Base-by-base conservation (phyloP, 768 basidiomycete genomes). In the Lentinula boryana region DNA sequence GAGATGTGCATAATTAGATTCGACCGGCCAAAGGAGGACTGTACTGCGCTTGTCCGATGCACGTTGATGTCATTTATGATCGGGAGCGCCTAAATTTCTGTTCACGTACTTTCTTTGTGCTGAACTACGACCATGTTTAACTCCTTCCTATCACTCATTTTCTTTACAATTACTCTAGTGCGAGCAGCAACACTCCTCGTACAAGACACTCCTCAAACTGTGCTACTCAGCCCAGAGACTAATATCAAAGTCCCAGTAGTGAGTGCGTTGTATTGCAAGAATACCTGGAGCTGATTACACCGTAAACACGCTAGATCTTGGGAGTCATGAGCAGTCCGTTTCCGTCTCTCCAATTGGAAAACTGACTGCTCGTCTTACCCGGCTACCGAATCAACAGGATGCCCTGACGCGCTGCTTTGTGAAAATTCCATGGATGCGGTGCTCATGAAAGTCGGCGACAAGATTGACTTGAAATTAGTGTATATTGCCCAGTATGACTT, bases 331-430 rank as follows among this genome's bases (percentile, higher is more conserved):
- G 80, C 67, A 75, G 75, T 51, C 59, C 23, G 52, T 54, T 16
- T 43, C 16, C 21, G 33, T 31, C 4, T 15, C 31, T 15, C 18
- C 4, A 10, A 18, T 6, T 0, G 56, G n/a, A 41, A 38, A 8
- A 27, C 8, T 54, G 6, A 23, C 18, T 15, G 44, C 16, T 38
- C 16, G 10, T 4, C 33, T 32, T 6, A 16, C 13, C 23, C 36
- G 4, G n/a, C 33, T 54, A 9, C 2, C 15, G 5, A 13, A 21
- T 48, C 8, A 31, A 36, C 18, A 43, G 66, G 66, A 63, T 80
- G 93, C 69, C 91, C 93, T 0, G 93, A 96, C 68, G 93, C 94
- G 44, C 70, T 91, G 40, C 66, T 90, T 12, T 95, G 93, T 69
- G 94, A 96, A 71, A 74, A 79, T 5, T 76, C 89, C 0, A 91